Evolutionary conservation across 2,329 filamentous ascomycete species (phyloP).

Genomic region (Colletotrichum magnum): DNA sequence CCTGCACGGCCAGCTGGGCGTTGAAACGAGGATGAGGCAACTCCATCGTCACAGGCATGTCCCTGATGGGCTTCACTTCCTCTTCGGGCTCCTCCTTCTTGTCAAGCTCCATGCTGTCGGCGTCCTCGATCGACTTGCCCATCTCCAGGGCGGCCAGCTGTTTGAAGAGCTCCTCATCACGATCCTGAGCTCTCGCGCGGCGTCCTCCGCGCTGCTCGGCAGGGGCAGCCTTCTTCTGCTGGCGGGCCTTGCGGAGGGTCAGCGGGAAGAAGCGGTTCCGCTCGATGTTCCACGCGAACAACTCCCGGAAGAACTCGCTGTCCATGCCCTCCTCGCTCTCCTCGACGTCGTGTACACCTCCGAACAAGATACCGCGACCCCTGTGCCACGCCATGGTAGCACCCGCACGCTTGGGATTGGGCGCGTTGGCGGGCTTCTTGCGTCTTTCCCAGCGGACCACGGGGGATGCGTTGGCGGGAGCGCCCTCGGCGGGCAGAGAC

Average conservation of each 20-base stretch:
- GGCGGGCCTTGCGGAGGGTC: slow-evolving; percentile 79
- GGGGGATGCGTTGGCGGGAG: slow-evolving; percentile 75
- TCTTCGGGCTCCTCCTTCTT: slow-evolving; percentile 65
- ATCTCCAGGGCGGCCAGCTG: slow-evolving; percentile 90
- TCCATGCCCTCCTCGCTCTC: slow-evolving; percentile 95
- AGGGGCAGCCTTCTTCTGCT: slow-evolving; percentile 73
- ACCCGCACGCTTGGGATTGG: slow-evolving; percentile 86
- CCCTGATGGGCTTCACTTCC: slow-evolving; percentile 70
- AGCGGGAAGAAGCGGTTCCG: slow-evolving; percentile 95
- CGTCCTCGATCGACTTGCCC: slow-evolving; percentile 73
- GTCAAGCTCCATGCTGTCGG: slow-evolving; percentile 64
- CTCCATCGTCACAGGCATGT: slow-evolving; percentile 80
- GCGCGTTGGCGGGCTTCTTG: slow-evolving; percentile 92
- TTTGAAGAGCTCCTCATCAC: slow-evolving; percentile 89
- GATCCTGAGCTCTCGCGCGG: slow-evolving; percentile 85
- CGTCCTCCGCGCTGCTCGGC: slow-evolving; percentile 71
- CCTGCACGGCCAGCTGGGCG: slow-evolving; percentile 89
- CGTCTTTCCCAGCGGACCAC: slow-evolving; percentile 90
- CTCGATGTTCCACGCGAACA: slow-evolving; percentile 96
- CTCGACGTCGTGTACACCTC: slow-evolving; percentile 94
- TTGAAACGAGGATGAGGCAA: slow-evolving; percentile 94
- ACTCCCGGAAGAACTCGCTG: slow-evolving; percentile 94
- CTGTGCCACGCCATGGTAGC: slow-evolving; percentile 96
- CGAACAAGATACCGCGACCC: slow-evolving; percentile 92
- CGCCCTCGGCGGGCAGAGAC: slow-evolving; percentile 77